phyloP scores from a whole-genome alignment of 352 stramenopile genomes.

The Pythium scleroteichum region DNA sequence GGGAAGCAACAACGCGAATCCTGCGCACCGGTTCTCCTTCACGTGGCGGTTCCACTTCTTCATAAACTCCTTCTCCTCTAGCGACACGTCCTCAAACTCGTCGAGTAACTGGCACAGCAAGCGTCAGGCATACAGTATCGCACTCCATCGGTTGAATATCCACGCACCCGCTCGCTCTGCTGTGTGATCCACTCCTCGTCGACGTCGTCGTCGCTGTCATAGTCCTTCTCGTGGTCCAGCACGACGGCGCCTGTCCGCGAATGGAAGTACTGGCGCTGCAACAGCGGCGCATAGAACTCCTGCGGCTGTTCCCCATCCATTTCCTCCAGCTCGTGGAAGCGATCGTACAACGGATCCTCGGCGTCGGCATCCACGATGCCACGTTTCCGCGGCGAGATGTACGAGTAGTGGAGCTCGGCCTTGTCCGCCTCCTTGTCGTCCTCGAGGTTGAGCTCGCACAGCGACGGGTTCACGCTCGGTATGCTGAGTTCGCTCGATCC shows the following conservation, averaged over 20 bases:
- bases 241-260: slow-evolving; percentile 82
- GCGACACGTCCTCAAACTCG: slow-evolving; percentile 86
- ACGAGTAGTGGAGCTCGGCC: slow-evolving; percentile 71
- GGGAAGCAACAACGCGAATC: too few relatives aligned
- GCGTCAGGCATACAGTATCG: too few relatives aligned
- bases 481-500: background rate
- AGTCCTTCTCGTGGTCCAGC: slow-evolving; percentile 80
- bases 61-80: slow-evolving; percentile 90
- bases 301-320: slow-evolving; percentile 65
- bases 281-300: slow-evolving; percentile 71
- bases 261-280: slow-evolving; percentile 89
- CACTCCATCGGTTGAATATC: too few relatives aligned
- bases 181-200: slow-evolving; percentile 89
- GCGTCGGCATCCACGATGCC: background rate
- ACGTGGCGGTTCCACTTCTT: slow-evolving; percentile 90
- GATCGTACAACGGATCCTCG: slow-evolving; percentile 33
- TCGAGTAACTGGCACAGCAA: slow-evolving; percentile 59
- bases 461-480: slow-evolving; percentile 30
- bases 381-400: slow-evolving; percentile 41
- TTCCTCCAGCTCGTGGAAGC: slow-evolving; percentile 79
- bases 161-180: slow-evolving; percentile 72
- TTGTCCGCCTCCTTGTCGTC: slow-evolving; percentile 47
- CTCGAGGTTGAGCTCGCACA: slow-evolving; percentile 60
- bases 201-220: slow-evolving; percentile 88
- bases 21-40: slow-evolving; percentile 68